Evolutionary conservation across 768 basidiomycete genomes (phyloP).

Genomic region (Leccinum variicolor): DNA sequence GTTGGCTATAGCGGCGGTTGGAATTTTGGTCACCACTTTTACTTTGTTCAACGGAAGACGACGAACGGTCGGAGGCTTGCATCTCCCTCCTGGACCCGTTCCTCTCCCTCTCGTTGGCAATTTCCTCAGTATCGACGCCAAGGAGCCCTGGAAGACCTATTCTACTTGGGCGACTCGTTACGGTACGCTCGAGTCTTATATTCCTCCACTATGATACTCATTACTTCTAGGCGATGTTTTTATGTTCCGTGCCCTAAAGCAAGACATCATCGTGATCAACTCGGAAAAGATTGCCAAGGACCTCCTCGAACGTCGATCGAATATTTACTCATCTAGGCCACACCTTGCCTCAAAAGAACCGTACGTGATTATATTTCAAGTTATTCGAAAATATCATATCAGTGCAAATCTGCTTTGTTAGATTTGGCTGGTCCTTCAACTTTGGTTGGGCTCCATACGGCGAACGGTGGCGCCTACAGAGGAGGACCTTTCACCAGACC

Average conservation of each 20-base stretch:
- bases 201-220: not conserved
- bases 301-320: constrained; percentile 25
- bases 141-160: constrained; percentile 21
- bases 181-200: constrained; percentile 1
- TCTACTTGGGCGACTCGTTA: constrained; percentile 17
- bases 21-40: not conserved
- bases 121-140: constrained; percentile 12
- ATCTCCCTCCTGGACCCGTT: constrained; percentile 18
- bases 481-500: constrained; percentile 21
- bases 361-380: constrained; percentile 4
- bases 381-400: not conserved
- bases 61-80: not conserved
- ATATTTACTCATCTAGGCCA: constrained; percentile 28
- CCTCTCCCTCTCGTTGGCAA: constrained; percentile 20
- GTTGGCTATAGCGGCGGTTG: not conserved
- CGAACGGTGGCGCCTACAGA: constrained; percentile 21
- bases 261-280: constrained; percentile 24
- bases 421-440: constrained; percentile 23
- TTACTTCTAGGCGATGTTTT: constrained; percentile 16
- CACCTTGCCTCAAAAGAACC: constrained; percentile 13
- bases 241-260: constrained; percentile 18
- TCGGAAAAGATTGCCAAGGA: constrained; percentile 26
- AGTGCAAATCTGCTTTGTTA: not conserved
- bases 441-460: constrained; percentile 17
- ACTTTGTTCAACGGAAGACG: constrained; percentile 1